A percentile compares a stretch with the other conserved stretches of the same genome.
Conservation (phyloP, 345 rosid genomes). For the Limnanthes douglasii region DNA sequence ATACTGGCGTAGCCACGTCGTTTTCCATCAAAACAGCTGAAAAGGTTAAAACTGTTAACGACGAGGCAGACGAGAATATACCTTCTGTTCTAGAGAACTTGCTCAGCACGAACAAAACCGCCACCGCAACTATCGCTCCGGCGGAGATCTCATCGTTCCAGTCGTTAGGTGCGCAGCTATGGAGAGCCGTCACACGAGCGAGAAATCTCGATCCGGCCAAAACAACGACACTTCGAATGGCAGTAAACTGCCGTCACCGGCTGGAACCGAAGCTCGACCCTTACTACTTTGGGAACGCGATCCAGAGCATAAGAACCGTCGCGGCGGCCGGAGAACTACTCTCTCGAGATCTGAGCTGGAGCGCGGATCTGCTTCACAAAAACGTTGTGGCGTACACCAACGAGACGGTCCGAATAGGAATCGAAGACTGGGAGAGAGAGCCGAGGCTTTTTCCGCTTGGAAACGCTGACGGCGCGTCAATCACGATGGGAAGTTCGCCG, state of each 20-base stretch:
- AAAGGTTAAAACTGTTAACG: constrained; percentile 22
- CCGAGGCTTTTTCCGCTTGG: constrained; percentile 90
- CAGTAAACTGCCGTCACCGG: constrained; percentile 87
- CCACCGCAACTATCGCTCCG: constrained; percentile 14
- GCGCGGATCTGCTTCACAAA: constrained; percentile 44
- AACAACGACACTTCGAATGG: constrained; percentile 83
- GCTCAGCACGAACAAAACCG: constrained; percentile 7
- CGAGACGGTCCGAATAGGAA: constrained; percentile 47
- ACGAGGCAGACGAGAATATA: constrained; percentile 23
- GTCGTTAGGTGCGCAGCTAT: constrained; percentile 71
- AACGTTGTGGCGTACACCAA: constrained; percentile 73
- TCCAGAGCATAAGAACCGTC: constrained; percentile 80
- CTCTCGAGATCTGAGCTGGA: constrained; percentile 45
- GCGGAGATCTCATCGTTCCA: constrained; percentile 84
- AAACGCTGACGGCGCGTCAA: constrained; percentile 85
- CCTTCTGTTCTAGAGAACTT: constrained; percentile 3
- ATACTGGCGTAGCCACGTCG: constrained; percentile 9
- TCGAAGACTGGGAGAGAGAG: constrained; percentile 56
- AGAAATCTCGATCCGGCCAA: constrained; percentile 41
- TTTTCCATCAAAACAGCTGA: constrained; percentile 1
- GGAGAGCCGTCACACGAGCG: constrained; percentile 81
- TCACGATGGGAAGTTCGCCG: constrained; percentile 97
- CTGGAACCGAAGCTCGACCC: constrained; percentile 56
- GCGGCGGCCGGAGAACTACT: constrained; percentile 41
- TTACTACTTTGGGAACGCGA: constrained; percentile 85